A percentile compares a stretch with the other conserved stretches of the same genome.
Conservation (phyloP, 1,284 basidiomycete genomes). For the Meripilus lineatus region DNA sequence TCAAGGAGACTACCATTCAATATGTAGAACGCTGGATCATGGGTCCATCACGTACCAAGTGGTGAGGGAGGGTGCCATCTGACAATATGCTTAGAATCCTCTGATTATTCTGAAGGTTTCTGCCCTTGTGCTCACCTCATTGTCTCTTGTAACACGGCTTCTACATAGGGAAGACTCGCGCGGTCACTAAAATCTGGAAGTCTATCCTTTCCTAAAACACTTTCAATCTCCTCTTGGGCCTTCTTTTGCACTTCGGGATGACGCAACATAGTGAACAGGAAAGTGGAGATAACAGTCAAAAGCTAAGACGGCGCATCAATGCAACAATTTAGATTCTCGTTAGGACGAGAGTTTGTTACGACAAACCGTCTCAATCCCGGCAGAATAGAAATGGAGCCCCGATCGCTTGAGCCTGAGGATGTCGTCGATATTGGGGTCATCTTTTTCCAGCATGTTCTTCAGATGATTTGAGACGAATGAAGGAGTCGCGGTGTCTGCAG, state of each 20-base stretch:
- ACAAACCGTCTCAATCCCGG: too few species aligned
- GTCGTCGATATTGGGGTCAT: slow-evolving; percentile 15
- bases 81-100: too few species aligned
- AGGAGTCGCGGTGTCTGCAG: slow-evolving; percentile 14
- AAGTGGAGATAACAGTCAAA: slow-evolving; percentile 1
- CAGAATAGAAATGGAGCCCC: slow-evolving; percentile 1
- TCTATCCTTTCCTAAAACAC: slow-evolving; percentile 8
- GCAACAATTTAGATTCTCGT: too few species aligned
- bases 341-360: too few species aligned
- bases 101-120: too few species aligned
- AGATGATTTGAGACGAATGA: slow-evolving; percentile 15
- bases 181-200: slow-evolving; percentile 11
- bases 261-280: slow-evolving; percentile 12
- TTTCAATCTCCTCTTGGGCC: slow-evolving; percentile 14
- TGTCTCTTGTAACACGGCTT: slow-evolving; percentile 8
- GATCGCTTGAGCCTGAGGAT: not conserved
- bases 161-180: slow-evolving; percentile 13
- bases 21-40: too few species aligned
- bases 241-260: slow-evolving; percentile 12
- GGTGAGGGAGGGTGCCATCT: too few species aligned
- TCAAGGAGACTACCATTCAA: too few species aligned
- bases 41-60: too few species aligned
- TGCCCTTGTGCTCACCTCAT: too few species aligned
- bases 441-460: slow-evolving; percentile 15
- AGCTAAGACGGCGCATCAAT: slow-evolving; percentile 8